These are phyloP conservation scores for Aspergillus eucalypticola DNA, from an alignment of 2,329 filamentous ascomycete genomes.

Conservation along the genomic window DNA sequence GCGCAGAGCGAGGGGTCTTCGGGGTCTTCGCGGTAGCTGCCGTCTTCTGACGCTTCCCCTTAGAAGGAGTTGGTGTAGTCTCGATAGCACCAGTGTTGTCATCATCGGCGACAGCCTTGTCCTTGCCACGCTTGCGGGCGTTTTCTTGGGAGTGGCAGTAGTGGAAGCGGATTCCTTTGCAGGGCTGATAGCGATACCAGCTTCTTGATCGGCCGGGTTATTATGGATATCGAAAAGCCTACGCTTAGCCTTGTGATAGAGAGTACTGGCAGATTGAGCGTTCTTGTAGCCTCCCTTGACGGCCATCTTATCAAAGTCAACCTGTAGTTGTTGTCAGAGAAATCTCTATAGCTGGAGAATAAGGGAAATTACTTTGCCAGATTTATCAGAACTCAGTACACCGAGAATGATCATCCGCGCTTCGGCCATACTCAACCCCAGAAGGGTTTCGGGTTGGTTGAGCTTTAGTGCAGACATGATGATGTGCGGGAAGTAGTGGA, in stretches of 20 bases:
- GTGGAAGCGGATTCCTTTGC: not conserved
- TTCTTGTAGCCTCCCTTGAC: conserved; percentile 39
- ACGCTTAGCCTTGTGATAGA: conserved; percentile 39
- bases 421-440: conserved; percentile 21
- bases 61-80: conserved; percentile 11
- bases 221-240: conserved; percentile 31
- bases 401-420: conserved; percentile 24
- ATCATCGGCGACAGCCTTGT: conserved; percentile 3
- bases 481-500: not conserved
- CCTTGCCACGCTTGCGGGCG: conserved; percentile 26
- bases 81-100: conserved; percentile 8
- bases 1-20: conserved; percentile 17
- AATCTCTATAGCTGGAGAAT: not conserved
- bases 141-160: conserved; percentile 19
- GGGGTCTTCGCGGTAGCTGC: conserved; percentile 23
- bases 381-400: conserved; percentile 14
- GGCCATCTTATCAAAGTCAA: conserved; percentile 44
- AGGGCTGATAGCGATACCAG: not conserved
- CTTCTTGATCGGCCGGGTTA: not conserved
- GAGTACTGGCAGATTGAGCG: conserved; percentile 33
- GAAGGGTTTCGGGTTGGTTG: conserved; percentile 18
- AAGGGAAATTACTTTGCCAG: conserved; percentile 17
- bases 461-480: conserved; percentile 18
- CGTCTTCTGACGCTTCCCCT: conserved; percentile 27
- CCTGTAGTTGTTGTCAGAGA: conserved; percentile 23